Base-by-base conservation (phyloP, 2,329 filamentous ascomycete species). In the Trichoderma aggressivum region DNA sequence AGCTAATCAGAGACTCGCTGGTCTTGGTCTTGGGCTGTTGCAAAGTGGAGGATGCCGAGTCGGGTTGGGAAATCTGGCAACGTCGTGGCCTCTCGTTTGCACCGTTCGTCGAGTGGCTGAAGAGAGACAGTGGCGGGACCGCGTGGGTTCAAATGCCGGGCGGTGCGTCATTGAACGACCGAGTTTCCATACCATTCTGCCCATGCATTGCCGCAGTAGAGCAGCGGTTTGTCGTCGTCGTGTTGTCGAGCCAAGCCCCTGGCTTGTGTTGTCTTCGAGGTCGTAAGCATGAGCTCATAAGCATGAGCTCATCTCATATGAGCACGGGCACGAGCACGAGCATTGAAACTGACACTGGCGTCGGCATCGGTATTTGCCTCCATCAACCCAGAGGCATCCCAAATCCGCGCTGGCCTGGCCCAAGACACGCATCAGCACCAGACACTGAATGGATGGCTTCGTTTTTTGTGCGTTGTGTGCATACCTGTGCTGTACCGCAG, bases 1-100 rank as follows among this genome's bases (percentile, higher is more conserved):
- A 68, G 64, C 64, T 68, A 68, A 68, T 68, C 64, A 68, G n/a
- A 39, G 30, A 16, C 50, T 24, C 50, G 50, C 50, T 56, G 28
- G 50, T 30, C 24, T 50, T 56, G 28, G 50, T 30, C 24, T 50
- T 68, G 39, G 61, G 61, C 43, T 32, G 34, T 36, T 30, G 50
- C 24, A 39, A 55, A 36, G 64, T 67, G 53, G 64, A 67, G 64
- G 47, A 34, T 21, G 64, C 43, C 34, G 18, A 24, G 53, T 43
- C 30, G 62, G 62, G 60, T 28, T 47, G 60, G 16, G 26, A 64
- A 55, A 56, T 66, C 63, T 56, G 47, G 50, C 63, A 56, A 32
- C 32, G 50, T 66, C 64, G 64, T 59, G 64, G 64, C 64, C 64
- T 50, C 55, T 34, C 14, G 53, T 21, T 59, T 68, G 64, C 64